A percentile compares a stretch with the other conserved stretches of the same genome.
Conservation (phyloP, 441 rosid genomes). For the Pelargonium cotyledonis region DNA sequence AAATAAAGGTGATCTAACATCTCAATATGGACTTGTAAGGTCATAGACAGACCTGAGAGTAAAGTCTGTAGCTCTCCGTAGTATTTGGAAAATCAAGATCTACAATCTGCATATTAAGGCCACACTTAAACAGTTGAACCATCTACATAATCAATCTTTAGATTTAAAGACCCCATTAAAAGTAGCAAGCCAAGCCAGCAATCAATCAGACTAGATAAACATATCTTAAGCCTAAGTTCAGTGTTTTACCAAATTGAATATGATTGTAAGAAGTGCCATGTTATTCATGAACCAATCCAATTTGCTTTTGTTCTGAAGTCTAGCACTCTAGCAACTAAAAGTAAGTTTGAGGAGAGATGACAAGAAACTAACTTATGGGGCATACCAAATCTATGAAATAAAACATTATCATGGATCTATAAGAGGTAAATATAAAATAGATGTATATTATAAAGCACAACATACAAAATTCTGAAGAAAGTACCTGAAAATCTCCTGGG, state of each 20-base stretch:
- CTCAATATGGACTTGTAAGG: slow-evolving; percentile 14
- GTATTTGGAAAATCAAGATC: slow-evolving; percentile 80
- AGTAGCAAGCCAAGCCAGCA: too few relatives aligned
- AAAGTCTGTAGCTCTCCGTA: slow-evolving; percentile 87
- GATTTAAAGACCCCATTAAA: too few relatives aligned
- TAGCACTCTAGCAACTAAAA: too few relatives aligned
- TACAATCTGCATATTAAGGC: slow-evolving; percentile 41
- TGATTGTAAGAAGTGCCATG: too few relatives aligned
- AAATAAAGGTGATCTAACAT: slow-evolving; percentile 10
- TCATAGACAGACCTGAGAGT: slow-evolving; percentile 66
- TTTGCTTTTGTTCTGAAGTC: not conserved
- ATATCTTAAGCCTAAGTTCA: too few relatives aligned
- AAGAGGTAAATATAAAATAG: not conserved
- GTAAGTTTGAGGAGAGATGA: not conserved
- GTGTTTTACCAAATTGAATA: too few relatives aligned
- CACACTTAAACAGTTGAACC: too few relatives aligned
- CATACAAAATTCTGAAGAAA: not conserved
- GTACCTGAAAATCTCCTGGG: slow-evolving; percentile 89
- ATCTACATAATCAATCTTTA: too few relatives aligned
- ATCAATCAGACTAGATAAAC: too few relatives aligned
- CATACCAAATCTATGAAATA: not conserved
- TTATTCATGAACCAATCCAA: not conserved
- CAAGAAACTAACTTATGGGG: not conserved
- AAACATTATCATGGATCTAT: not conserved
- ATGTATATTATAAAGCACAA: not conserved